Percentiles rank a stretch among this genome's conserved stretches.
Conservation (phyloP, 2,329 filamentous ascomycete species). For the Cercospora sesami region DNA sequence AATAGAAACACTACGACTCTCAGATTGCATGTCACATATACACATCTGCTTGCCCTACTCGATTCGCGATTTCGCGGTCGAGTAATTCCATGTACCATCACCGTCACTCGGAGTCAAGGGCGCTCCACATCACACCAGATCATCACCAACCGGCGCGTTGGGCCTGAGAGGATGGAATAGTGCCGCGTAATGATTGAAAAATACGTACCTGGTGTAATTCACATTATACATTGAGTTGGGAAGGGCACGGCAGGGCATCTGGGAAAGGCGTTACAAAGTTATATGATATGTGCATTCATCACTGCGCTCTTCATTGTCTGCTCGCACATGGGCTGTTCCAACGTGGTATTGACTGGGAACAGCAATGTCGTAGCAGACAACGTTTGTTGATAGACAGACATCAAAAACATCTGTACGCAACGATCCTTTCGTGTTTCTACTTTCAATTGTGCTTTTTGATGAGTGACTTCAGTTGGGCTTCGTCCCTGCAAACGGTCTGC, state of each 20-base stretch:
- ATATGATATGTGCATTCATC: conserved; percentile 2
- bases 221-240: conserved; percentile 10
- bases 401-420: conserved; percentile 1
- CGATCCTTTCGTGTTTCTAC: neutral
- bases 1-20: conserved; percentile 12
- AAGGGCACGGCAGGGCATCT: neutral
- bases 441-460: neutral
- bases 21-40: conserved; percentile 15
- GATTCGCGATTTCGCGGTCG: neutral
- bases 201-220: conserved; percentile 7
- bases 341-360: neutral
- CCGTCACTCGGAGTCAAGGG: conserved; percentile 7
- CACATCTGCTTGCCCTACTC: conserved; percentile 5
- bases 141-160: conserved; percentile 4
- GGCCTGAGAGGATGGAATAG: neutral
- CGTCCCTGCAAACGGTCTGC: conserved; percentile 7
- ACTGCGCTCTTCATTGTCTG: conserved; percentile 6
- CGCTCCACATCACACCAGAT: conserved; percentile 1
- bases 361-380: conserved; percentile 4
- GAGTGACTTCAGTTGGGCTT: neutral
- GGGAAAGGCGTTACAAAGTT: conserved; percentile 7
- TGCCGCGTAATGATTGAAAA: conserved; percentile 7
- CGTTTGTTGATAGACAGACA: conserved; percentile 11
- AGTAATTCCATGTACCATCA: conserved; percentile 13
- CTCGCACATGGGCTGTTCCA: conserved; percentile 3